Conservation (phyloP, 192 early-diverging fungal genomes). For the Linderina pennispora region DNA sequence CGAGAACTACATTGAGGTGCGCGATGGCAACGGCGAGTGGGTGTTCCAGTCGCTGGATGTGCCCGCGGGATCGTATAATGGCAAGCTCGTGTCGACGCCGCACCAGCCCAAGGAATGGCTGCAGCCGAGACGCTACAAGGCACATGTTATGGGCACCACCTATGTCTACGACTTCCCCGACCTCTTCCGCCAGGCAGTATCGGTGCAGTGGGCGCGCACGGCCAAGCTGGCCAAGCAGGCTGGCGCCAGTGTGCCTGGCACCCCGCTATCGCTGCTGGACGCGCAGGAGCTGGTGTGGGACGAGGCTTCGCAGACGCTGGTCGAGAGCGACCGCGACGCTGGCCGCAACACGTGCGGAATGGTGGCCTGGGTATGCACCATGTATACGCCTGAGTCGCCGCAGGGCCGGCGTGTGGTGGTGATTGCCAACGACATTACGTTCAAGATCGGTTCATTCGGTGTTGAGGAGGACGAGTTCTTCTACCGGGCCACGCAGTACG, state of each 20-base stretch:
- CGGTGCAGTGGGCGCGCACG: slow-evolving; percentile 68
- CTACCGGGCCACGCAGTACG: slow-evolving; percentile 86
- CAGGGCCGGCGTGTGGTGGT: slow-evolving; percentile 82
- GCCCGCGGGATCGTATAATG: slow-evolving; percentile 75
- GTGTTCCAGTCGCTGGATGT: slow-evolving; percentile 80
- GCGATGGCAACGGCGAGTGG: slow-evolving; percentile 73
- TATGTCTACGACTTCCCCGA: slow-evolving; percentile 99
- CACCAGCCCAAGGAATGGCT: slow-evolving; percentile 94
- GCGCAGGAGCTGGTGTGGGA: slow-evolving; percentile 85
- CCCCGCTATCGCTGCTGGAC: slow-evolving; percentile 63
- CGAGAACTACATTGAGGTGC: slow-evolving; percentile 90
- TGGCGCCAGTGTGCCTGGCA: no score
- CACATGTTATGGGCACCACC: slow-evolving; percentile 95
- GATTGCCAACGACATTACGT: slow-evolving; percentile 98
- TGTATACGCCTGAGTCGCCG: slow-evolving; percentile 92
- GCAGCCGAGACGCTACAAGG: slow-evolving; percentile 95
- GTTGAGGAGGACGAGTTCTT: slow-evolving; percentile 89
- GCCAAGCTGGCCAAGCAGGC: slow-evolving; percentile 29
- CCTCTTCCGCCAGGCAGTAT: slow-evolving; percentile 84
- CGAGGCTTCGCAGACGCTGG: slow-evolving; percentile 61
- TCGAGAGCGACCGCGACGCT: slow-evolving; percentile 69
- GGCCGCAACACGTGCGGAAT: slow-evolving; percentile 93
- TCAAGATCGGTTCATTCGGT: slow-evolving; percentile 95
- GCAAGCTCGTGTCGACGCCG: slow-evolving; percentile 70
- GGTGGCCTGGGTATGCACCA: slow-evolving; percentile 89